Evolutionary conservation across 2,329 filamentous ascomycete genomes (phyloP).

Genomic region (Metarhizium rileyi): DNA sequence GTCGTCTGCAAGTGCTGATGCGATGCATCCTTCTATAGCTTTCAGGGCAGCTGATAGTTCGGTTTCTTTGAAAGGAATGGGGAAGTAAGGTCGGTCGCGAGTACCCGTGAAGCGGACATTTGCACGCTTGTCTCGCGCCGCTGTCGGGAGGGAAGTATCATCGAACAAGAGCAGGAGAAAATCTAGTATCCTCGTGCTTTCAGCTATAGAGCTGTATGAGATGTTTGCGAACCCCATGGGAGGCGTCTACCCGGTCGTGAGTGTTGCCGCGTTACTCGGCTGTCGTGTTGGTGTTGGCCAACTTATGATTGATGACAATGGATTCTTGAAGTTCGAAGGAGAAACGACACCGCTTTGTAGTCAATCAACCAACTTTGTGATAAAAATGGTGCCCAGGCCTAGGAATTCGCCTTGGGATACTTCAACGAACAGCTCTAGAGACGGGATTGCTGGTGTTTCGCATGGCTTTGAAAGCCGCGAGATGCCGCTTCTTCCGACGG

Average conservation of each 20-base stretch:
- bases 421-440: too few species aligned
- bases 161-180: conserved; percentile 18
- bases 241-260: too few species aligned
- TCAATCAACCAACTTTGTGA: too few species aligned
- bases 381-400: too few species aligned
- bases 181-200: conserved; percentile 16
- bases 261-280: too few species aligned
- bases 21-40: conserved; percentile 29
- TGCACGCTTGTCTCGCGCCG: conserved; percentile 13
- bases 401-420: too few species aligned
- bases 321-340: too few species aligned
- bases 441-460: not conserved
- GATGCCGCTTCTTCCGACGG: not conserved
- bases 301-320: too few species aligned
- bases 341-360: too few species aligned
- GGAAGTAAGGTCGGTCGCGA: conserved; percentile 32
- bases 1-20: conserved; percentile 20
- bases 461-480: too few species aligned
- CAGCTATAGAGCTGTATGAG: conserved; percentile 16
- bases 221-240: conserved; percentile 2
- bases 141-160: conserved; percentile 18
- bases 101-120: conserved; percentile 24
- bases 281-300: too few species aligned
- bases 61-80: conserved; percentile 37
- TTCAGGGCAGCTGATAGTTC: conserved; percentile 34